Percentiles rank a stretch among this genome's conserved stretches.
phyloP scores from a whole-genome alignment of 345 rosid species.

The Arabidopsis arenosa region DNA sequence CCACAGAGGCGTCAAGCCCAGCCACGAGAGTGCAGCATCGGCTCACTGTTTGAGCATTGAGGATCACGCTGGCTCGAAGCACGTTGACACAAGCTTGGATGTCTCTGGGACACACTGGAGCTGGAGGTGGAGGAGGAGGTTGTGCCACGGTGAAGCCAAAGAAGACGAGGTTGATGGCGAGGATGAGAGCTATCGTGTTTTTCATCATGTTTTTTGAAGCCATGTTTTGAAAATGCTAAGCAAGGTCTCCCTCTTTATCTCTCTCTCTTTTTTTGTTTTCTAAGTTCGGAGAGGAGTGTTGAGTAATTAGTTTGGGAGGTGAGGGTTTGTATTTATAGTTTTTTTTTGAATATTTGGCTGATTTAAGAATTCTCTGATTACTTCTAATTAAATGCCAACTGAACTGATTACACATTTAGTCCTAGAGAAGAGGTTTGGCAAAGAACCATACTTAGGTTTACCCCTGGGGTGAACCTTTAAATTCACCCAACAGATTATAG shows the following conservation, averaged over 20 bases:
- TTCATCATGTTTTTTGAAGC: slow-evolving; percentile 9
- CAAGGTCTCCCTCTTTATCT: no score
- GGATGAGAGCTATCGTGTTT: slow-evolving; percentile 13
- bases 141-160: slow-evolving; percentile 10
- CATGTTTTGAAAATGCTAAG: neutral
- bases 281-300: neutral
- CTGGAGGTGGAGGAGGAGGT: neutral
- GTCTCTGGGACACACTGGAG: slow-evolving; percentile 1
- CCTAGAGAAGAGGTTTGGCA: no score
- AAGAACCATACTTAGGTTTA: no score
- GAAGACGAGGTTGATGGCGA: slow-evolving; percentile 36
- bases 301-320: neutral
- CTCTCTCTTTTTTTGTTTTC: no score
- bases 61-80: neutral
- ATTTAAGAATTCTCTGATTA: no score
- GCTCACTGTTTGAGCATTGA: neutral
- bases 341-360: neutral
- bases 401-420: no score
- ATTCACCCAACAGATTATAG: no score
- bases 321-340: slow-evolving; percentile 6
- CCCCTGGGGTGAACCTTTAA: no score
- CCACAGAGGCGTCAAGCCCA: neutral
- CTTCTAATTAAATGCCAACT: no score
- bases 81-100: neutral
- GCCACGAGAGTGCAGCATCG: slow-evolving; percentile 8